Percentiles rank a stretch among this genome's conserved stretches.
phyloP scores from a whole-genome alignment of 345 rosid species.

The Citrus trifoliata region DNA sequence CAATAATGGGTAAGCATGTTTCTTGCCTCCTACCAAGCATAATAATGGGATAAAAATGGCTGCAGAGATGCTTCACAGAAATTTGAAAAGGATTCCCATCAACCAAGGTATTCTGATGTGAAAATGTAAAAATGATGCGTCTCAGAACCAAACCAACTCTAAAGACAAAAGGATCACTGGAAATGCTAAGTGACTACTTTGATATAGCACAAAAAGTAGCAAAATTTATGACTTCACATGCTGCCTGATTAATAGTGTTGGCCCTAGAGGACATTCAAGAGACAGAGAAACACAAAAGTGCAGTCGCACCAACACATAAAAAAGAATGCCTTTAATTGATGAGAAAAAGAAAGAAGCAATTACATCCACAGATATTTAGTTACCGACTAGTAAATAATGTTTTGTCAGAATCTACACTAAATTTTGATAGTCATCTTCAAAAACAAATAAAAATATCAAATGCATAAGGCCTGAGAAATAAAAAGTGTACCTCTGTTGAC shows the following conservation, averaged over 20 bases:
- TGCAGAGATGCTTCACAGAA: background rate
- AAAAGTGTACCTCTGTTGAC: conserved; percentile 53
- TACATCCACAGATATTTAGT: no score
- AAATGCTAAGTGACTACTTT: background rate
- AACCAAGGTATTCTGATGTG: background rate
- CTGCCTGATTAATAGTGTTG: background rate
- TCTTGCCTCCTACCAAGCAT: background rate
- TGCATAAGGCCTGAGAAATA: background rate
- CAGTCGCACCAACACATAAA: background rate
- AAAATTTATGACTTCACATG: background rate
- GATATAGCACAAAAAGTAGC: background rate
- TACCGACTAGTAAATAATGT: background rate
- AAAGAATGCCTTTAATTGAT: background rate
- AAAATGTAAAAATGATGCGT: background rate
- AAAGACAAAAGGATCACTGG: background rate
- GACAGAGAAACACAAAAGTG: background rate
- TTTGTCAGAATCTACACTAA: background rate
- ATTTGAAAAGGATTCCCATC: background rate
- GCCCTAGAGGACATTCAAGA: background rate
- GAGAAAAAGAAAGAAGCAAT: background rate
- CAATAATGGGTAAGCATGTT: background rate
- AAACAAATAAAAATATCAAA: background rate
- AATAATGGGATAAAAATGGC: background rate
- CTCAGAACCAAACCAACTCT: background rate
- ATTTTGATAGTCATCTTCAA: background rate